Evolutionary conservation across 129 eudicot species (phyloP).

Genomic region (Lonicera japonica): DNA sequence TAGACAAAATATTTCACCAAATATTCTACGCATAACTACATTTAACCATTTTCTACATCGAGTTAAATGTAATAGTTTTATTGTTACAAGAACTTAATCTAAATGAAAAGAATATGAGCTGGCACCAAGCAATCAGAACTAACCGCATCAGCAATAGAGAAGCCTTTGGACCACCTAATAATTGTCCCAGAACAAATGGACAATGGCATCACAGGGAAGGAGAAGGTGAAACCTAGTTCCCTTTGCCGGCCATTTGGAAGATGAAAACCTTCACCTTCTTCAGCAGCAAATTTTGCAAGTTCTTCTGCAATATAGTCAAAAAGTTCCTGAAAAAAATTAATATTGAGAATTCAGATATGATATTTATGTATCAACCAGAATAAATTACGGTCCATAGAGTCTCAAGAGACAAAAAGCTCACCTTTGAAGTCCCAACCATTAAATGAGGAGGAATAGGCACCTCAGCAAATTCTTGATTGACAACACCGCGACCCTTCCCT

Average conservation of each 20-base stretch:
- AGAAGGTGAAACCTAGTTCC: conserved; percentile 95
- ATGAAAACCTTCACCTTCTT: conserved; percentile 57
- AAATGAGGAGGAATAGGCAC: conserved; percentile 73
- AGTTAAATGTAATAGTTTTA: background rate
- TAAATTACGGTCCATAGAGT: background rate
- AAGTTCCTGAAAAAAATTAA: conserved; percentile 54
- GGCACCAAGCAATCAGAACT: conserved; percentile 2
- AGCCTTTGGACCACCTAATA: conserved; percentile 92
- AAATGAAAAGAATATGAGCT: background rate
- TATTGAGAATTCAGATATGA: conserved; percentile 12
- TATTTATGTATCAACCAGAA: background rate
- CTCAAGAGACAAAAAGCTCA: conserved; percentile 25
- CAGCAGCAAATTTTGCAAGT: conserved; percentile 64
- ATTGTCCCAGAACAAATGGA: conserved; percentile 81
- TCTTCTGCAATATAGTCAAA: conserved; percentile 79
- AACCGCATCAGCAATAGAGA: conserved; percentile 71
- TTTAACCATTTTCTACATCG: background rate
- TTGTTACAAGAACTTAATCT: background rate
- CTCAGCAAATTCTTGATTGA: conserved; percentile 71
- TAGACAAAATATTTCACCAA: no score
- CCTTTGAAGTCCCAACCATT: conserved; percentile 82
- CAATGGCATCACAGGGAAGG: conserved; percentile 89
- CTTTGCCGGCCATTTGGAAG: conserved; percentile 58
- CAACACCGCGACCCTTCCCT: conserved; percentile 50
- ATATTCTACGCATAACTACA: background rate